A percentile compares a stretch with the other conserved stretches of the same genome.
Conservation (phyloP, 2,329 filamentous ascomycete species). For the Verticillium albo-atrum region DNA sequence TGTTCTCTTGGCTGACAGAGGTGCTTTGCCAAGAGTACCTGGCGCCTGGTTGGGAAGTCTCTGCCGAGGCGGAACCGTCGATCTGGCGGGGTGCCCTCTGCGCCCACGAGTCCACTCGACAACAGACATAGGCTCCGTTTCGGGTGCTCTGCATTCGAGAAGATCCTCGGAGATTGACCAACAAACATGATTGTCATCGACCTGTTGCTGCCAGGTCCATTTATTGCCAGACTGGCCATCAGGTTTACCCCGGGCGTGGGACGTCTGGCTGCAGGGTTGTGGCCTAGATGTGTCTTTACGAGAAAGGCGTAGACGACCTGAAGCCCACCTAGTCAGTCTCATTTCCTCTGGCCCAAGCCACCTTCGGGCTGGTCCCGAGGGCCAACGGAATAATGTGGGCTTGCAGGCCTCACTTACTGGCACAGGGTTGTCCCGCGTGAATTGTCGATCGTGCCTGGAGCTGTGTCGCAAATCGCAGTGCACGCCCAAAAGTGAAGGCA, state of each 20-base stretch:
- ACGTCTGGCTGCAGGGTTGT: too few species aligned
- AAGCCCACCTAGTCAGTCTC: not conserved
- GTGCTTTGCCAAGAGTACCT: too few species aligned
- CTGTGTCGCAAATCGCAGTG: not conserved
- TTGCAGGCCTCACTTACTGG: not conserved
- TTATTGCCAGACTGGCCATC: not conserved
- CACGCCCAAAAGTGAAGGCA: too few species aligned
- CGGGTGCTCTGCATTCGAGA: not conserved
- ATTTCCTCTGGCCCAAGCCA: not conserved
- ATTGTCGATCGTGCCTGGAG: not conserved
- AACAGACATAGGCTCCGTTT: not conserved
- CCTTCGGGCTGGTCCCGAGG: not conserved
- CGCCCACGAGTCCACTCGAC: not conserved
- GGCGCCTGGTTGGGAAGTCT: too few species aligned
- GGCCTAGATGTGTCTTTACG: too few species aligned
- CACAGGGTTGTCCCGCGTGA: not conserved
- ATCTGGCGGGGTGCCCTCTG: not conserved
- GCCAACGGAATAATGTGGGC: not conserved
- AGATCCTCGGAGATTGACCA: not conserved
- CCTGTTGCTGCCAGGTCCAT: too few species aligned
- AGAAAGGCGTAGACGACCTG: too few species aligned
- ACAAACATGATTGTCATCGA: not conserved
- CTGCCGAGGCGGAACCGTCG: not conserved
- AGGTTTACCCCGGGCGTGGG: not conserved
- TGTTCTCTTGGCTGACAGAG: too few species aligned